These are phyloP conservation scores for Talaromyces sp. DNA, from an alignment of 2,329 filamentous ascomycete species.

Conservation along the genomic window DNA sequence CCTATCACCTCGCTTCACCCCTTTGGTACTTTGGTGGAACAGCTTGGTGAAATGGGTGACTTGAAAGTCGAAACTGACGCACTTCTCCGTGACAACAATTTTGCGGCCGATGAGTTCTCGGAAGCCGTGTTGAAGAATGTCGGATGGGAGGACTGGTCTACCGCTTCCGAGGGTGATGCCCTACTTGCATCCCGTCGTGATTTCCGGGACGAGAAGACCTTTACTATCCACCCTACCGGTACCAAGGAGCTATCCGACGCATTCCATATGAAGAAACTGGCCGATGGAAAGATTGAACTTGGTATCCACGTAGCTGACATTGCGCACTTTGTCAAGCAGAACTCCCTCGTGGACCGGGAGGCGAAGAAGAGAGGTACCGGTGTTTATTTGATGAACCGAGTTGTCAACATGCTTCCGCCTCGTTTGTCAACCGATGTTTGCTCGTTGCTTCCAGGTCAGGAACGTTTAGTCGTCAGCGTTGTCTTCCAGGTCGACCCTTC, in stretches of 20 bases:
- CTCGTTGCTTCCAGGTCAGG: constrained; percentile 79
- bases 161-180: constrained; percentile 75
- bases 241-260: constrained; percentile 86
- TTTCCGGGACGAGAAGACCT: constrained; percentile 80
- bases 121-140: constrained; percentile 93
- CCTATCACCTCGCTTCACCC: constrained; percentile 99
- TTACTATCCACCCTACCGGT: constrained; percentile 88
- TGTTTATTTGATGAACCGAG: constrained; percentile 89
- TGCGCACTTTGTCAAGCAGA: constrained; percentile 92
- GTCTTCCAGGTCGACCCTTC: constrained; percentile 84
- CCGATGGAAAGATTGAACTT: constrained; percentile 84
- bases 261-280: constrained; percentile 79
- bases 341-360: constrained; percentile 92
- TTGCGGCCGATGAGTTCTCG: constrained; percentile 93
- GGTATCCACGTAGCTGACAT: constrained; percentile 94
- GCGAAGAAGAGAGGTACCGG: constrained; percentile 97
- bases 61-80: constrained; percentile 97
- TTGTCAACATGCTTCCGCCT: constrained; percentile 78
- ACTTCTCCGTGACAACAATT: constrained; percentile 96
- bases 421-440: constrained; percentile 83
- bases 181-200: constrained; percentile 72
- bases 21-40: constrained; percentile 94
- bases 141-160: constrained; percentile 84
- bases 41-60: constrained; percentile 95
- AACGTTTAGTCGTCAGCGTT: constrained; percentile 85